Evolutionary conservation across 768 basidiomycete species (phyloP), one percentile per base, ranked within the genome.

Genomic region (Lactarius indigo): DNA sequence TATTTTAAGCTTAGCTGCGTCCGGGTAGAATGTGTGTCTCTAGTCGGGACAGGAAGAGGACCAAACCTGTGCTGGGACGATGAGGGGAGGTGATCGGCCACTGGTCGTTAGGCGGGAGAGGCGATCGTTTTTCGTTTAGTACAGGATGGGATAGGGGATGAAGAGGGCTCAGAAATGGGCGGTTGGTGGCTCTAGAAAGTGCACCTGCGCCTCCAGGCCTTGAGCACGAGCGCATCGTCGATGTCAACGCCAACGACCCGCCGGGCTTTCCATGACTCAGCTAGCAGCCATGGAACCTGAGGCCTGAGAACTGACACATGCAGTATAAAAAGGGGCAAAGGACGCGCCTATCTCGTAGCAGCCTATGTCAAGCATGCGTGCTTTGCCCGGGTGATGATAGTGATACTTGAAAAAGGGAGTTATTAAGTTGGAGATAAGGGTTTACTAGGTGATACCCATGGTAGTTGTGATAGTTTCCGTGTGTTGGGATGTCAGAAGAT

Each of bases 161-260:
- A 44, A 56, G n/a, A n/a, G n/a, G 70, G 12, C 63, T 72, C 61
- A 44, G 44, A 71, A 4, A 69, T 61, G 0, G 85, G 85, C 10
- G 75, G 78, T 68, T 90, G 89, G 56, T 82, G 76, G 47, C 89
- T 91, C 92, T 91, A 93, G 1, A 88, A 82, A 0, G 82, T 79
- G 58, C 87, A 82, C 60, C 90, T 78, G 59, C 87, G 81, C 64
- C 85, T 83, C 90, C 91, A 92, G 8, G 94, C 94, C 4, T 79
- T n/a, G n/a, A n/a, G n/a, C n/a, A n/a, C n/a, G n/a, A 96, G 81
- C 12, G 81, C 80, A 41, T 86, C 82, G 73, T 95, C 94, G 55
- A 96, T 90, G 74, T 96, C 94, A 0, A 96, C 91, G 1, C 93
- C 94, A 15, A 89, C 78, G 10, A 94, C 89, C 66, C 82, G 83